Conservation (phyloP, 2,329 filamentous ascomycete species). For the Simplicillium aogashimaense region DNA sequence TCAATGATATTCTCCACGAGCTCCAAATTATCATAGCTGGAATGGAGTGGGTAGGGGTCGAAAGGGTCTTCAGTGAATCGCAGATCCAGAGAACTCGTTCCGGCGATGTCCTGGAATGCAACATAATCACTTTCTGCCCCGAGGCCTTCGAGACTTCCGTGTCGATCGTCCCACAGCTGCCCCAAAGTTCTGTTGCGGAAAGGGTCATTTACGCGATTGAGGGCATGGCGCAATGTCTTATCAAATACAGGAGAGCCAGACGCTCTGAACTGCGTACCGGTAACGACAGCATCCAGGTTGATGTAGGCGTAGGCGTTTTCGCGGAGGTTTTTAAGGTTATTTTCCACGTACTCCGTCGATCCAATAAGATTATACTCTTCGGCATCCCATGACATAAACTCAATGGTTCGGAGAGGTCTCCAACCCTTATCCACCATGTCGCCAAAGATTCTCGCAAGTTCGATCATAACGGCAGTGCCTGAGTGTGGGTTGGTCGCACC, state of each 20-base stretch:
- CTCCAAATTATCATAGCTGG: conserved; percentile 82
- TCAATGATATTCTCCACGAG: conserved; percentile 78
- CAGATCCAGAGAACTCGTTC: conserved; percentile 79
- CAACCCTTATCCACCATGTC: conserved; percentile 69
- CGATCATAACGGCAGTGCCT: conserved; percentile 84
- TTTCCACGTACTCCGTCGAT: conserved; percentile 91
- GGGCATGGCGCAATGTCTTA: conserved; percentile 59
- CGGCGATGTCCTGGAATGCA: conserved; percentile 84
- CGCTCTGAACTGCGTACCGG: conserved; percentile 65
- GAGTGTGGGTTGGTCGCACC: conserved; percentile 79
- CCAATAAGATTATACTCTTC: conserved; percentile 90
- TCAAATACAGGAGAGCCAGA: conserved; percentile 73
- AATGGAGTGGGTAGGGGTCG: conserved; percentile 60
- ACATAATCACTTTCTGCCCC: conserved; percentile 76
- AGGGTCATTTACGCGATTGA: conserved; percentile 68
- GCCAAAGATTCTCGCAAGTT: conserved; percentile 78
- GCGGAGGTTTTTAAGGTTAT: conserved; percentile 63
- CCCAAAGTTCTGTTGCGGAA: conserved; percentile 60
- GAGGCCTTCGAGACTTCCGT: conserved; percentile 54
- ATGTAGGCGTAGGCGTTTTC: conserved; percentile 75
- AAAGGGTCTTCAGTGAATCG: conserved; percentile 58
- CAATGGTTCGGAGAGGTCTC: conserved; percentile 86
- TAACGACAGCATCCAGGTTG: conserved; percentile 79
- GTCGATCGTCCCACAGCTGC: conserved; percentile 62
- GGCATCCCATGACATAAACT: conserved; percentile 95